These are phyloP conservation scores for Fusarium sp. DNA, from an alignment of 2,329 filamentous ascomycete species.

Conservation along the genomic window DNA sequence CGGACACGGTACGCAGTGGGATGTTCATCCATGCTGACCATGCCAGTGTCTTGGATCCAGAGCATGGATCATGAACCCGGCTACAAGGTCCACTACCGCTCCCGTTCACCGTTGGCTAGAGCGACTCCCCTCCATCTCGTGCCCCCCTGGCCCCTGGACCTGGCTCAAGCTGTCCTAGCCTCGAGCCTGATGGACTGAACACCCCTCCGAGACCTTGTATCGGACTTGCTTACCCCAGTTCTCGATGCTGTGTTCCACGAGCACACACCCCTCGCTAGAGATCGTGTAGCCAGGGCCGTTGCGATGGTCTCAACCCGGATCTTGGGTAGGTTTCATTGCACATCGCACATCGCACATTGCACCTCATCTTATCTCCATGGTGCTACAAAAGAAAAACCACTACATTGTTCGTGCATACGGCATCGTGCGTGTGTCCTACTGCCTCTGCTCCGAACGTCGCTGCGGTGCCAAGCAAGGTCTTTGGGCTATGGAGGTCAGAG, in stretches of 20 bases:
- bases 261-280: background rate
- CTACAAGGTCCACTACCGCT: slow-evolving; percentile 37
- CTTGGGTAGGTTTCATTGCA: slow-evolving; percentile 38
- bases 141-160: background rate
- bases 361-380: slow-evolving; percentile 40
- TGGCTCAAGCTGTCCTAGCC: background rate
- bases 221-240: slow-evolving; percentile 10
- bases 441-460: slow-evolving; percentile 36
- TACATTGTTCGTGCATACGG: background rate
- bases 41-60: slow-evolving; percentile 38
- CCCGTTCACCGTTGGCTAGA: slow-evolving; percentile 43
- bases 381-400: slow-evolving; percentile 18
- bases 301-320: slow-evolving; percentile 36
- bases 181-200: slow-evolving; percentile 3
- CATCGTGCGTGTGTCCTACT: background rate
- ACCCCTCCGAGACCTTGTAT: slow-evolving; percentile 15
- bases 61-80: slow-evolving; percentile 28
- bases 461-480: slow-evolving; percentile 25
- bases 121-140: slow-evolving; percentile 15
- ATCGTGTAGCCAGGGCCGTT: slow-evolving; percentile 17
- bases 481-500: slow-evolving; percentile 4
- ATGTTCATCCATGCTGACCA: slow-evolving; percentile 36
- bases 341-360: slow-evolving; percentile 15
- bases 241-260: slow-evolving; percentile 3
- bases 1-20: slow-evolving; percentile 1